These are phyloP conservation scores for Rhizopogon rudus DNA, from an alignment of 768 basidiomycete genomes.

Conservation along the genomic window DNA sequence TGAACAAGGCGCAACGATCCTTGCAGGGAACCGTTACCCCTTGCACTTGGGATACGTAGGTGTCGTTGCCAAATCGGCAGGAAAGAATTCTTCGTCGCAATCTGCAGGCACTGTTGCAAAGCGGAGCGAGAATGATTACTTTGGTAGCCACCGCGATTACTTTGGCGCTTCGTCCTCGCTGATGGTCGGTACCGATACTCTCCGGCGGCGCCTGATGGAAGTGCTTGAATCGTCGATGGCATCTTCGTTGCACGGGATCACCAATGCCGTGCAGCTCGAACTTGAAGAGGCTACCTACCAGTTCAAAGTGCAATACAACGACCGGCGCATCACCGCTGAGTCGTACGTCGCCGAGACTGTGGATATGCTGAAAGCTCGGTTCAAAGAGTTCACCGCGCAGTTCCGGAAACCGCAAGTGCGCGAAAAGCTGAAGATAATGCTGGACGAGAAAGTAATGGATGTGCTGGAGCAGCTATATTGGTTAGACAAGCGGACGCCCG, in stretches of 20 bases:
- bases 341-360: constrained; percentile 98
- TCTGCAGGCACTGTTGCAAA: constrained; percentile 44
- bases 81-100: constrained; percentile 49
- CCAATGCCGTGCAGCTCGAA: constrained; percentile 95
- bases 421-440: constrained; percentile 82
- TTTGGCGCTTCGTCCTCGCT: constrained; percentile 61
- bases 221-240: constrained; percentile 98
- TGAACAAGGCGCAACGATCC: constrained; percentile 73
- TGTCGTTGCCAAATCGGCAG: constrained; percentile 80
- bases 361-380: constrained; percentile 84
- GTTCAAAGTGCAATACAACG: constrained; percentile 99
- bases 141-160: constrained; percentile 53
- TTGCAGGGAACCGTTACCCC: constrained; percentile 92
- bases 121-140: constrained; percentile 64
- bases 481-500: constrained; percentile 81
- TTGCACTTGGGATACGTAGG: constrained; percentile 96
- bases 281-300: constrained; percentile 97
- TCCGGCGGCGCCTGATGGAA: constrained; percentile 90
- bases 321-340: constrained; percentile 89
- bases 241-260: constrained; percentile 90
- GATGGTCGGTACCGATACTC: constrained; percentile 89
- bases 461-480: constrained; percentile 97
- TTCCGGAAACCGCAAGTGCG: constrained; percentile 90
- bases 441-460: constrained; percentile 96
- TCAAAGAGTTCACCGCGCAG: constrained; percentile 78